Conservation (phyloP, 306 rosid genomes). For the Astragalus glycyphyllos region DNA sequence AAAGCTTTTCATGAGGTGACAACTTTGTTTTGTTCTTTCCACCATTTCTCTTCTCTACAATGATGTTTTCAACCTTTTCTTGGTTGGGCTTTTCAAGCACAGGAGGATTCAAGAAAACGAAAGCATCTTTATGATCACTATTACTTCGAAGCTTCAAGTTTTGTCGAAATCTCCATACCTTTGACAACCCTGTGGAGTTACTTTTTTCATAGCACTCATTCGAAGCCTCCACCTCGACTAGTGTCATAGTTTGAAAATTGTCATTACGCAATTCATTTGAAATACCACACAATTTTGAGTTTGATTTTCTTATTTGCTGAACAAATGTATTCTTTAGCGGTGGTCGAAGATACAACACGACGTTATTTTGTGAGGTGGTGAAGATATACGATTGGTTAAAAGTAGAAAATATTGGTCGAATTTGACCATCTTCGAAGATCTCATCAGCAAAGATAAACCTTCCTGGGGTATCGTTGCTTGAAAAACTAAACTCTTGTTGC, state of each 20-base stretch:
- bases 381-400: constrained; percentile 48
- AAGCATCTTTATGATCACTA: background rate
- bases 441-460: constrained; percentile 61
- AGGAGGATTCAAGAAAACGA: background rate
- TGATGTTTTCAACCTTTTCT: constrained; percentile 37
- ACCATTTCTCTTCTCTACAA: background rate
- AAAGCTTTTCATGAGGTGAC: constrained; percentile 59
- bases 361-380: background rate
- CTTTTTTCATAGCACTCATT: constrained; percentile 44
- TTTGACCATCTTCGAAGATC: constrained; percentile 60
- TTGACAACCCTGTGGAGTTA: background rate
- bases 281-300: background rate
- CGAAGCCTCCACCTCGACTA: background rate
- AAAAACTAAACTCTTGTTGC: constrained; percentile 62
- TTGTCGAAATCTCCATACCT: background rate
- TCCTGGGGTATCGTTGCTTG: constrained; percentile 37
- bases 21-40: constrained; percentile 31
- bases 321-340: constrained; percentile 62
- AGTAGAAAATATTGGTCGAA: constrained; percentile 49
- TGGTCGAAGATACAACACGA: constrained; percentile 24
- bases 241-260: too few relatives aligned
- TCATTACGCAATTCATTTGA: background rate
- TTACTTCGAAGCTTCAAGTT: background rate
- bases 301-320: constrained; percentile 9
- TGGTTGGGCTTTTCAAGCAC: constrained; percentile 47